Evolutionary conservation across 106 monocot genomes (phyloP), one percentile per base, ranked within the genome.

Genomic region (Ottelia alismoides): DNA sequence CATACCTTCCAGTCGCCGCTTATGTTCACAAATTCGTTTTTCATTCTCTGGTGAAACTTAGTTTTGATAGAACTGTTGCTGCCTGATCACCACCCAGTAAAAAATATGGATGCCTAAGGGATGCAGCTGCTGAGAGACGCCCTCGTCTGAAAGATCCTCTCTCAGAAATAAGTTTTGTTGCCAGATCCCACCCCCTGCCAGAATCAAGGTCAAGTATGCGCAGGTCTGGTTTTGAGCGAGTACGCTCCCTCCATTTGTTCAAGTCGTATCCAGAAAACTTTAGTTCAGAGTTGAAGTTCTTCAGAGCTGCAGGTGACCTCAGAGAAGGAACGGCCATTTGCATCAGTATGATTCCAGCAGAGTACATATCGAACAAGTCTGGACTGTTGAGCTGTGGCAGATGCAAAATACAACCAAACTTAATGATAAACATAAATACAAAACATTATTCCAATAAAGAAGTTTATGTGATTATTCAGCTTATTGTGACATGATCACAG

Each of bases 351-450:
- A 94, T 78, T 27, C 88, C 93, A 19, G 93, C 93, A 23, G 93
- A 94, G 68, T 88, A 88, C 75, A 81, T 94, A 53, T 94, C 93
- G 49, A 88, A 94, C 45, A 94, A 63, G 49, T 94, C 93, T 2
- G 93, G 93, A 56, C 84, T 84, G 30, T 94, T 94, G 21, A 94
- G 75, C 93, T 94, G 73, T 77, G 73, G 1, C 18, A 27, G 20
- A 45, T 21, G 31, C 14, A 25, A 46, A 53, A 0, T 61, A 26
- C 57, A 11, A 56, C 6, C 16, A 43, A 7, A 43, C 10, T 43
- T 16, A 43, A 43, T 43, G 40, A 16, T 43, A 43, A 6, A 43
- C 6, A 6, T 16, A 43, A 43, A 43, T 43, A 43, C 40, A 43
- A 43, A 7, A 7, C 40, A 6, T 16, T 43, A 16, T 43, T 43